These are phyloP conservation scores for Solanum paucissectum DNA, from an alignment of 257 asterid species.

Conservation along the genomic window DNA sequence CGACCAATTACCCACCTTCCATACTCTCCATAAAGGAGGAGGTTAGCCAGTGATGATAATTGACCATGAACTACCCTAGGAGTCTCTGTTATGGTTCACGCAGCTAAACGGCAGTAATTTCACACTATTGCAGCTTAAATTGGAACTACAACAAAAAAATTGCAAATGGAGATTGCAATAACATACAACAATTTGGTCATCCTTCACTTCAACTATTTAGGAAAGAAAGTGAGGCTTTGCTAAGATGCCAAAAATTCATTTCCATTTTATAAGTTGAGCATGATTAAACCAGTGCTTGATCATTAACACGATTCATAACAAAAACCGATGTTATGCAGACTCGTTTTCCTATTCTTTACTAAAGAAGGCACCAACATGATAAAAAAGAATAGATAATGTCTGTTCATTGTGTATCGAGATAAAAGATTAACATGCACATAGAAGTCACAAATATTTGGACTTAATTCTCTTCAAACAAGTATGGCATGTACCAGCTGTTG, in stretches of 20 bases:
- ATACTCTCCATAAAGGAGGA: neutral
- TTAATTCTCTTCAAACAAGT: constrained; percentile 13
- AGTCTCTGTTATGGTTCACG: neutral
- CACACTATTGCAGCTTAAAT: neutral
- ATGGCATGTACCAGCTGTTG: constrained; percentile 79
- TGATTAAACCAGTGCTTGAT: neutral
- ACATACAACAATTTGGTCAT: neutral
- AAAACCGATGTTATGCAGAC: neutral
- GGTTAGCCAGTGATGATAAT: neutral
- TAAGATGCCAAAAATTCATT: neutral
- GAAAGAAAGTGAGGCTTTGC: neutral
- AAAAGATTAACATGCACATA: neutral
- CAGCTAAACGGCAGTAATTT: neutral
- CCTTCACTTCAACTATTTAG: neutral
- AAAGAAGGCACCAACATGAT: neutral
- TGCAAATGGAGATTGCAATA: neutral
- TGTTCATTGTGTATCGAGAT: neutral
- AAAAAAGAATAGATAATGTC: neutral
- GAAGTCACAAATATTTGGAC: neutral
- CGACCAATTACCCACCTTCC: neutral
- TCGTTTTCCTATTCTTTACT: neutral
- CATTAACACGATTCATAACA: neutral
- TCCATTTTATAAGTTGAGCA: neutral
- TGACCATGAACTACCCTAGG: neutral
- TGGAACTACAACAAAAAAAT: neutral